Evolutionary conservation across 192 early-diverging fungal species (phyloP).

Genomic region (Cladochytrium replicatum): DNA sequence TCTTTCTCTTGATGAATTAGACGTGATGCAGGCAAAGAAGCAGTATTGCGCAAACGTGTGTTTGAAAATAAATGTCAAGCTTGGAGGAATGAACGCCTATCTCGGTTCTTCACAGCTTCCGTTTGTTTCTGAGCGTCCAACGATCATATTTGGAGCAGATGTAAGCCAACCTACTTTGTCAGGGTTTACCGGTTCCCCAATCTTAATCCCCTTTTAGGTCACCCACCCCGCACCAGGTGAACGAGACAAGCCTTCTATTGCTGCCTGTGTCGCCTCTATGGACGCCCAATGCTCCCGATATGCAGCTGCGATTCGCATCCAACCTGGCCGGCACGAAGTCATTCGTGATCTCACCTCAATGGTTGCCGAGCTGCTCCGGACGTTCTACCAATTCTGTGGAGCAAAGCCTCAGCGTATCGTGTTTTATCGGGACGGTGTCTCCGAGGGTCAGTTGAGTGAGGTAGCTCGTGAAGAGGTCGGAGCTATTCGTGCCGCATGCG

Average conservation of each 20-base stretch:
- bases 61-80: conserved; percentile 71
- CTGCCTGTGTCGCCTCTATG: conserved; percentile 61
- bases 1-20: neutral
- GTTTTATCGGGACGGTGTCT: conserved; percentile 76
- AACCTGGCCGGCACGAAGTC: conserved; percentile 5
- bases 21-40: conserved; percentile 42
- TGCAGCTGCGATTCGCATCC: conserved; percentile 4
- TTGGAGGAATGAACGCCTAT: conserved; percentile 59
- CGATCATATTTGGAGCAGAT: conserved; percentile 67
- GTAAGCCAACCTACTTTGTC: conserved; percentile 34
- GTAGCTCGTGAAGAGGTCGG: conserved; percentile 58
- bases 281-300: no score
- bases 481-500: conserved; percentile 46
- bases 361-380: conserved; percentile 49
- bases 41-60: conserved; percentile 79
- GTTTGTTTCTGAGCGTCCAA: conserved; percentile 42
- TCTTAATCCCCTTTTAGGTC: conserved; percentile 10
- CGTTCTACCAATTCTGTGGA: conserved; percentile 37
- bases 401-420: conserved; percentile 64
- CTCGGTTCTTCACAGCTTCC: conserved; percentile 32
- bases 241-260: conserved; percentile 55
- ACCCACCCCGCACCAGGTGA: conserved; percentile 11
- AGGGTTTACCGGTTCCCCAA: conserved; percentile 5
- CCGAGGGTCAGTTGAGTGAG: conserved; percentile 67
- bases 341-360: conserved; percentile 9